Evolutionary conservation across 345 rosid species (phyloP).

Genomic region (Hibiscus mutabilis): DNA sequence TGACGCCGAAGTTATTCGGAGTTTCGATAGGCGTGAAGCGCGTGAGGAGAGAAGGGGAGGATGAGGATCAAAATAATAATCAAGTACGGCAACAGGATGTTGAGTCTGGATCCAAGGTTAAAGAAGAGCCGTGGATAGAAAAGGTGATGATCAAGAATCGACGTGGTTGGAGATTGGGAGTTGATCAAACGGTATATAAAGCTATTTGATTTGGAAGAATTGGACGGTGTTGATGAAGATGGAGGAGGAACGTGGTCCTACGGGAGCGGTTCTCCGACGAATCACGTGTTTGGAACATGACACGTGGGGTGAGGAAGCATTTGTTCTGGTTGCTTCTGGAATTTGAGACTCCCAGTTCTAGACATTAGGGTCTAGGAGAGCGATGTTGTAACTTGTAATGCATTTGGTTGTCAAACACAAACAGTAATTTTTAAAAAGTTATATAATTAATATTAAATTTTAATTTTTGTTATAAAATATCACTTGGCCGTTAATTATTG

Average conservation of each 20-base stretch:
- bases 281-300: not conserved
- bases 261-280: not conserved
- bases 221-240: not conserved
- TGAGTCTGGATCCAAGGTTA: conserved; percentile 33
- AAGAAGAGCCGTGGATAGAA: conserved; percentile 61
- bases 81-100: conserved; percentile 14
- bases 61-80: conserved; percentile 22
- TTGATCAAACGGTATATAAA: conserved; percentile 8
- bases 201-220: not conserved
- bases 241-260: not conserved
- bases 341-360: not conserved
- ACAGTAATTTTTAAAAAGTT: too few relatives aligned
- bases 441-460: too few relatives aligned
- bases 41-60: conserved; percentile 41
- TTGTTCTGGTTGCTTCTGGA: conserved; percentile 15
- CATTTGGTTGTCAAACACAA: too few relatives aligned
- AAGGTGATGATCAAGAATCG: conserved; percentile 25
- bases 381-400: not conserved
- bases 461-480: too few relatives aligned
- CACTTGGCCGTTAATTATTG: too few relatives aligned
- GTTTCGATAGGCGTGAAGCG: conserved; percentile 79
- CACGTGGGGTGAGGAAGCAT: not conserved
- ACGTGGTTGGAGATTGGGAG: conserved; percentile 68
- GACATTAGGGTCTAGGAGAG: too few relatives aligned
- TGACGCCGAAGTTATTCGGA: conserved; percentile 70